phyloP scores from a whole-genome alignment of 495 filamentous ascomycete genomes.

The Penicillium silybi region DNA sequence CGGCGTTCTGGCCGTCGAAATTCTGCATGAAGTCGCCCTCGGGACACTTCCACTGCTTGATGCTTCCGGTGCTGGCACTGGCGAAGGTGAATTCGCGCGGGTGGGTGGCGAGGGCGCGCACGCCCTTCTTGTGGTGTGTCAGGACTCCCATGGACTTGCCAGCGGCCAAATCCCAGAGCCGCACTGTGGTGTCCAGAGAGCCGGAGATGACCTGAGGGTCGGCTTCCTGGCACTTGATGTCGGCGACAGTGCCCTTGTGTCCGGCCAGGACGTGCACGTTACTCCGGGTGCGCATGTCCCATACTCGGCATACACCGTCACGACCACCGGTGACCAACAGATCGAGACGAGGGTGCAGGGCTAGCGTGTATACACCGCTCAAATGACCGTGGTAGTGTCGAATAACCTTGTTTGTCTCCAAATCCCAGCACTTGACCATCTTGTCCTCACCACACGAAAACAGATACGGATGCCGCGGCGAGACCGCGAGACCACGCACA shows the following conservation, averaged over 20 bases:
- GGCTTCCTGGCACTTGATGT: constrained; percentile 88
- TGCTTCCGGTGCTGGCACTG: constrained; percentile 81
- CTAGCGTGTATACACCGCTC: constrained; percentile 89
- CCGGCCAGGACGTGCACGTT: constrained; percentile 93
- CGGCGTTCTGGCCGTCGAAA: constrained; percentile 92
- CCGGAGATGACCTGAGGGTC: constrained; percentile 93
- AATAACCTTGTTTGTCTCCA: constrained; percentile 98
- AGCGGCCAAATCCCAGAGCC: constrained; percentile 94
- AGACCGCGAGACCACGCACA: constrained; percentile 89
- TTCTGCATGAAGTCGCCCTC: constrained; percentile 99
- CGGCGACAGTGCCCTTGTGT: constrained; percentile 84
- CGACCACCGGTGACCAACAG: constrained; percentile 92
- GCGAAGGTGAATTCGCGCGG: constrained; percentile 97
- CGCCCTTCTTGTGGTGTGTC: constrained; percentile 98
- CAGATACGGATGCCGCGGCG: constrained; percentile 90
- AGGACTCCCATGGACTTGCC: constrained; percentile 94
- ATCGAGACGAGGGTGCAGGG: constrained; percentile 89
- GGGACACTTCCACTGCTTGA: constrained; percentile 99
- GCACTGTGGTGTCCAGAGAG: constrained; percentile 86
- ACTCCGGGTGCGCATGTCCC: constrained; percentile 96
- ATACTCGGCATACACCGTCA: constrained; percentile 90
- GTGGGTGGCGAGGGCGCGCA: constrained; percentile 79
- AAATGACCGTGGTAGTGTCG: constrained; percentile 97
- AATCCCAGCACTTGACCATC: constrained; percentile 99
- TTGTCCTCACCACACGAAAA: constrained; percentile 99